phyloP scores from a whole-genome alignment of 768 basidiomycete species.

The Xerocomus brunneocitrinus region DNA sequence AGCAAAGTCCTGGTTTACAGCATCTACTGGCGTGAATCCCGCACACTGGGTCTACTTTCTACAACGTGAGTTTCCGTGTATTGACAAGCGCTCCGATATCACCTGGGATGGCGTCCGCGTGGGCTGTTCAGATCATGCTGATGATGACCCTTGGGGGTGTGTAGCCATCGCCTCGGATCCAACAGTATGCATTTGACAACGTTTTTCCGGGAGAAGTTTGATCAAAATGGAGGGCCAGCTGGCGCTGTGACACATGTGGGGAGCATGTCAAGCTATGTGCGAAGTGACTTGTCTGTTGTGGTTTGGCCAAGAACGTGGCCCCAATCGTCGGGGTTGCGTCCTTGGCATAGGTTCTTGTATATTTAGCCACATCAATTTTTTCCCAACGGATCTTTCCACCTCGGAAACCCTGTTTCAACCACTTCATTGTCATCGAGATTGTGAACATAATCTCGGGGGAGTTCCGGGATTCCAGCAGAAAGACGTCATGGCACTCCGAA shows the following conservation, averaged over 20 bases:
- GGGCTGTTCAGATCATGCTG: background rate
- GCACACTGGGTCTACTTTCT: slow-evolving; percentile 45
- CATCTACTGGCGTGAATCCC: slow-evolving; percentile 44
- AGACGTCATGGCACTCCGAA: background rate
- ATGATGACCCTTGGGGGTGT: slow-evolving; percentile 1
- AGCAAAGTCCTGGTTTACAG: slow-evolving; percentile 19
- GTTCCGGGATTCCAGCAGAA: background rate
- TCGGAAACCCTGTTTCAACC: background rate
- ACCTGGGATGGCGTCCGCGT: background rate
- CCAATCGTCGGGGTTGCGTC: background rate
- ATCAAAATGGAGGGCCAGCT: background rate
- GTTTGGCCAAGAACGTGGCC: background rate
- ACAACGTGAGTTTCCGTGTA: slow-evolving; percentile 33
- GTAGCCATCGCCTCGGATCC: slow-evolving; percentile 31
- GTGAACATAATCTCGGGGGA: background rate
- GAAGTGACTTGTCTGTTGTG: background rate
- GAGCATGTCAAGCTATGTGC: background rate
- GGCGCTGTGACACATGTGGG: background rate
- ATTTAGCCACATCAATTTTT: slow-evolving; percentile 4
- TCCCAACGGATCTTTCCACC: background rate
- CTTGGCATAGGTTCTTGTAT: background rate
- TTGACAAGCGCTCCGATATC: background rate
- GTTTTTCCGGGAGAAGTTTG: background rate
- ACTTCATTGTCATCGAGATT: background rate
- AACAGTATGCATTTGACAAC: slow-evolving; percentile 26